Conservation (phyloP, 1,139 yeast species). For the Yamadazyma triangularis region DNA sequence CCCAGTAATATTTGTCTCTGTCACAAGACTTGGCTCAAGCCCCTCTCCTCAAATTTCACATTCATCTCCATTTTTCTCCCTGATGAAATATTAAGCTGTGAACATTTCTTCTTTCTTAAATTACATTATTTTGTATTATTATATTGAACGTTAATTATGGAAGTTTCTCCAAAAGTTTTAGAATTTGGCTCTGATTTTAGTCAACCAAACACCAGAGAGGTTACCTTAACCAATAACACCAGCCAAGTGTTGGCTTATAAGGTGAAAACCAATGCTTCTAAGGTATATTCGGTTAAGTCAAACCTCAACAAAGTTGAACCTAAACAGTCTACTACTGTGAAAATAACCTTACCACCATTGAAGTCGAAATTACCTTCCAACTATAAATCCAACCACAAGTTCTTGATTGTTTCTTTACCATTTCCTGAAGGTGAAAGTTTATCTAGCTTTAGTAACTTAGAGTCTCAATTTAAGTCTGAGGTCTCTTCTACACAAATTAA, state of each 20-base stretch:
- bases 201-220: conserved; percentile 9
- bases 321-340: conserved; percentile 7
- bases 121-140: no score
- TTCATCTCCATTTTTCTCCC: no score
- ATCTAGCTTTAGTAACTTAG: conserved; percentile 4
- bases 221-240: conserved; percentile 8
- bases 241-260: conserved; percentile 11
- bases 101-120: no score
- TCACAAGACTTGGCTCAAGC: no score
- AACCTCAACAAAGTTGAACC: conserved; percentile 10
- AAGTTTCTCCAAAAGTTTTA: conserved; percentile 9
- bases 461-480: conserved; percentile 7
- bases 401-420: conserved; percentile 13
- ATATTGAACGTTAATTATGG: no score
- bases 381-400: conserved; percentile 13
- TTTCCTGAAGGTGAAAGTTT: conserved; percentile 9
- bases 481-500: conserved; percentile 7
- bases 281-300: conserved; percentile 15
- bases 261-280: conserved; percentile 14
- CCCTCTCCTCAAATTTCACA: no score
- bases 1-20: no score
- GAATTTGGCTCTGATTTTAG: conserved; percentile 13
- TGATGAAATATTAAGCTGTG: no score
- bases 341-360: conserved; percentile 12
- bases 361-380: conserved; percentile 11